Evolutionary conservation across 306 rosid species (phyloP).

Genomic region (Castanea sativa): DNA sequence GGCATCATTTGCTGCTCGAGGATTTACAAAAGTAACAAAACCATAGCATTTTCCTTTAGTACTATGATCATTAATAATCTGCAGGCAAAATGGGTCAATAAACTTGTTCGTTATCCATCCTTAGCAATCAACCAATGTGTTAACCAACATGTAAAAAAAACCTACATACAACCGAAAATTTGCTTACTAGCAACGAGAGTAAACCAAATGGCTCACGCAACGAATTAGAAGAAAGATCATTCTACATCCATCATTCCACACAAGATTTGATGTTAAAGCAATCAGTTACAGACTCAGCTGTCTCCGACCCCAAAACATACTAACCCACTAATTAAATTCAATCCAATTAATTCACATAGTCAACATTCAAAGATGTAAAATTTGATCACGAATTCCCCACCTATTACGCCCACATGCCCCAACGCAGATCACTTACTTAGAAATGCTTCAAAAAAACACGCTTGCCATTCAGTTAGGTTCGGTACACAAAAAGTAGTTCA

Average conservation of each 20-base stretch:
- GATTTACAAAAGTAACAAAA: slow-evolving; percentile 83
- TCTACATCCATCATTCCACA: background rate
- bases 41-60: slow-evolving; percentile 87
- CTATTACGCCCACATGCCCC: background rate
- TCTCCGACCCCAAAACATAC: background rate
- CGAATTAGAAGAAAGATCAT: background rate
- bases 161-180: background rate
- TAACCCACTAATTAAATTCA: background rate
- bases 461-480: background rate
- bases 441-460: background rate
- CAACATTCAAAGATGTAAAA: background rate
- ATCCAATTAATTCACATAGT: background rate
- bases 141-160: background rate
- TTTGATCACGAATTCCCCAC: background rate
- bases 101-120: background rate
- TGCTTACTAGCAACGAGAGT: background rate
- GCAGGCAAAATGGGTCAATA: slow-evolving; percentile 2
- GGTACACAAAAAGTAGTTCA: background rate
- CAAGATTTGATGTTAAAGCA: background rate
- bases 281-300: background rate
- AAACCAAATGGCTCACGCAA: background rate
- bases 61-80: slow-evolving; percentile 82
- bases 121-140: background rate
- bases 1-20: slow-evolving; percentile 85
- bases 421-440: background rate